These are phyloP conservation scores for Lichtheimia corymbifera DNA, from an alignment of 371 early-diverging fungal genomes.

Conservation along the genomic window DNA sequence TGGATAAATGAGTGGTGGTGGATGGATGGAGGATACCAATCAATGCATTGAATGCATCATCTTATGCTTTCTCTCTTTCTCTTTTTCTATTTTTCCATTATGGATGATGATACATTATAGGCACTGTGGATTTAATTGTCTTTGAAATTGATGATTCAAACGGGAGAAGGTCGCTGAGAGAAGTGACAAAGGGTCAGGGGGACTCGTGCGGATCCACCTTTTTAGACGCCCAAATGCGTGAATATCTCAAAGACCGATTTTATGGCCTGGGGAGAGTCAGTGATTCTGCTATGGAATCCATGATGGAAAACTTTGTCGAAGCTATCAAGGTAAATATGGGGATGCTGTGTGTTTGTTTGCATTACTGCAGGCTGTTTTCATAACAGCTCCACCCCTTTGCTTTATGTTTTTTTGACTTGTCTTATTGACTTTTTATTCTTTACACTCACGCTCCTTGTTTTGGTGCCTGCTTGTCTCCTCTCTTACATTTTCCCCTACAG, in stretches of 20 bases:
- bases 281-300: constrained; percentile 46
- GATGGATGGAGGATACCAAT: too few species aligned
- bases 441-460: background rate
- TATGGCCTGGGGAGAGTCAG: constrained; percentile 46
- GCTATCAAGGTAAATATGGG: constrained; percentile 45
- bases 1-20: too few species aligned
- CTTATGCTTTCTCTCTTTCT: too few species aligned
- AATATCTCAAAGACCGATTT: constrained; percentile 44
- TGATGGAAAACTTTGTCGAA: constrained; percentile 50
- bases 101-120: constrained; percentile 10
- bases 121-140: constrained; percentile 63
- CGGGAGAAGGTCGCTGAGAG: constrained; percentile 44
- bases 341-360: too few species aligned
- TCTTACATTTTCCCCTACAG: constrained; percentile 22
- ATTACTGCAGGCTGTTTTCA: constrained; percentile 5
- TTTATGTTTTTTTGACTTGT: background rate
- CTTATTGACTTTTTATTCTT: constrained; percentile 2
- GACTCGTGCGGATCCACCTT: constrained; percentile 60
- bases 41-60: too few species aligned
- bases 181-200: constrained; percentile 57
- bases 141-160: constrained; percentile 50
- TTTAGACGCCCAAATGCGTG: constrained; percentile 55
- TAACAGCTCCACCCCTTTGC: background rate
- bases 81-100: background rate
- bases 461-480: background rate